These are phyloP conservation scores for Suillus bovinus DNA, from an alignment of 768 basidiomycete genomes.

Conservation along the genomic window DNA sequence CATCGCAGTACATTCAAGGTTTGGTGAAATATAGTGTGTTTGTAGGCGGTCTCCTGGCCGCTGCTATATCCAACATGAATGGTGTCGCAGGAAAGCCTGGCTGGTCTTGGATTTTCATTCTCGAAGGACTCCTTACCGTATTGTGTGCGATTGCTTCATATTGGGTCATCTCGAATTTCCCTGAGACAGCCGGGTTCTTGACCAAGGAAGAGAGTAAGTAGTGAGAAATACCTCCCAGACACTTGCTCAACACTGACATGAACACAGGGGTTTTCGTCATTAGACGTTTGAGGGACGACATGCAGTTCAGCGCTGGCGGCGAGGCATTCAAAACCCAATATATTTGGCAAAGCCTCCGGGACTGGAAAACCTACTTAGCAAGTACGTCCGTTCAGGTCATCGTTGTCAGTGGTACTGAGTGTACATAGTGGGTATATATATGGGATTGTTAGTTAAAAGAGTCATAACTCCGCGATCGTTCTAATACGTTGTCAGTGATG, in stretches of 20 bases:
- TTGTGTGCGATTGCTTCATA: slow-evolving; percentile 58
- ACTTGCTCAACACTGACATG: slow-evolving; percentile 2
- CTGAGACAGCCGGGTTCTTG: slow-evolving; percentile 72
- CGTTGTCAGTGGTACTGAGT: slow-evolving; percentile 5
- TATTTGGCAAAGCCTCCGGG: slow-evolving; percentile 58
- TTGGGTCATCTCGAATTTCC: slow-evolving; percentile 79
- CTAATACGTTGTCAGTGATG: slow-evolving; percentile 35
- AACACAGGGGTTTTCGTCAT: slow-evolving; percentile 59
- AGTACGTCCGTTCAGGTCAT: slow-evolving; percentile 42
- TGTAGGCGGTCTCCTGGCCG: slow-evolving; percentile 62
- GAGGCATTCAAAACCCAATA: slow-evolving; percentile 53
- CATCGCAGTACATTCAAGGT: not conserved
- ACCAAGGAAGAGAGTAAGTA: slow-evolving; percentile 57
- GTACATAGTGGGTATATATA: slow-evolving; percentile 61
- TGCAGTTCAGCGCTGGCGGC: slow-evolving; percentile 65
- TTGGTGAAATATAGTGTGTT: not conserved
- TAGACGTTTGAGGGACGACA: slow-evolving; percentile 62
- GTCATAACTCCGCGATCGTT: slow-evolving; percentile 18
- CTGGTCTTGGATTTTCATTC: slow-evolving; percentile 75
- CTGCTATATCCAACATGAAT: slow-evolving; percentile 70
- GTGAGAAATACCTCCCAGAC: not conserved
- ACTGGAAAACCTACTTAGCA: slow-evolving; percentile 75
- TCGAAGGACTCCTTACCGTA: slow-evolving; percentile 73
- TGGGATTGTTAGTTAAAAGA: slow-evolving; percentile 56
- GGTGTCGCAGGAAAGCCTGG: slow-evolving; percentile 63